These are phyloP conservation scores for Flaveria sonorensis DNA, from an alignment of 129 eudicot genomes.

Conservation along the genomic window DNA sequence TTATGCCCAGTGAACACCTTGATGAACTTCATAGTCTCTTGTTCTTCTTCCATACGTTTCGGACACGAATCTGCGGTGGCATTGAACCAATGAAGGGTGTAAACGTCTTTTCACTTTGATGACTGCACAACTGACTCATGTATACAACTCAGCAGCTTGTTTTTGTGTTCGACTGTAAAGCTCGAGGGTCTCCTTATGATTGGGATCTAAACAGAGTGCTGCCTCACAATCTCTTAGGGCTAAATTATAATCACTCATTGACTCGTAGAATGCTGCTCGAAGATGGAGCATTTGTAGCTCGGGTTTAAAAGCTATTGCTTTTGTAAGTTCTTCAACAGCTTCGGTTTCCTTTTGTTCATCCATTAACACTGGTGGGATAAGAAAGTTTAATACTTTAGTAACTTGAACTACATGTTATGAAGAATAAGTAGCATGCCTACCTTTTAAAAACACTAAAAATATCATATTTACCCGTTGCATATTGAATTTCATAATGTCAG, in stretches of 20 bases:
- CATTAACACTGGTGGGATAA: conserved; percentile 59
- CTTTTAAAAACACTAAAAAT: background rate
- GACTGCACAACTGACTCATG: conserved; percentile 35
- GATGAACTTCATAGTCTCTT: conserved; percentile 12
- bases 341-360: conserved; percentile 82
- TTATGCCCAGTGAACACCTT: background rate
- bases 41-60: conserved; percentile 6
- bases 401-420: background rate
- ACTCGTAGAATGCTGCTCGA: conserved; percentile 82
- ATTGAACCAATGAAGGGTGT: background rate
- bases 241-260: conserved; percentile 55
- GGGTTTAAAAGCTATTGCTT: conserved; percentile 73
- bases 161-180: conserved; percentile 56
- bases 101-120: conserved; percentile 5
- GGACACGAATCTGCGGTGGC: background rate
- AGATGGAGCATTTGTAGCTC: conserved; percentile 91
- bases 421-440: background rate
- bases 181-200: conserved; percentile 70
- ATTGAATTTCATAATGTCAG: background rate
- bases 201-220: conserved; percentile 84
- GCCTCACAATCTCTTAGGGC: conserved; percentile 80
- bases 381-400: background rate
- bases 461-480: background rate
- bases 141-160: conserved; percentile 36
- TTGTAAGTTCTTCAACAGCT: conserved; percentile 76